Evolutionary conservation across 352 stramenopile species (phyloP), one percentile per base, ranked within the genome.

Genomic region (Pythium rhizo-oryzae): DNA sequence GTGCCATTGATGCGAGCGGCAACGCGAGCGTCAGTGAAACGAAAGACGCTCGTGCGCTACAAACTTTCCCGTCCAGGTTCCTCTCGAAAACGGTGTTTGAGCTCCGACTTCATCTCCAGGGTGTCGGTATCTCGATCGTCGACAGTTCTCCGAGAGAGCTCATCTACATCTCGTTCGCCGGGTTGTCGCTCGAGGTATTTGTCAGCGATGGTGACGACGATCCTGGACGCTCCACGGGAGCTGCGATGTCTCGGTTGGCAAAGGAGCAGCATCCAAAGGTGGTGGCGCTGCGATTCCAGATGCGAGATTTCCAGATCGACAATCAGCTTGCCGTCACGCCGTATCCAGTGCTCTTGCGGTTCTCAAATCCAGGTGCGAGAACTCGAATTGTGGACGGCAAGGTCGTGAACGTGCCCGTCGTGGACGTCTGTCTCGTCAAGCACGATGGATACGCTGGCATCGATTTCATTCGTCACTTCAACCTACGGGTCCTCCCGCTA

Each of bases 381-480:
- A 82, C 75, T 28, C 75, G 75, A 18, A 71, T 79, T 61, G 63
- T 89, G 9, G 80, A 90, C 25, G 78, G 80, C 9, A 79, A 89
- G 67, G 70, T 76, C 15, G 55, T 82, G 47, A 89, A 62, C 18
- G 77, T 88, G 47, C 89, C 89, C n/a, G 87, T 87, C 13, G 51
- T 96, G 25, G 79, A 95, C 47, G 43, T 94, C 11, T 81, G 75
- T 16, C 62, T 96, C 8, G 87, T 94, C n/a, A 93, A 93, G 59
- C 85, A 96, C 47, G 87, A 94, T 37, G 85, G 91, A 46, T 95
- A 96, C 61, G 79, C 85, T 15, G 87, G 89, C 4, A 93, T 96
- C 70, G 77, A 96, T 39, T 96, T 96, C 43, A 93, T 96, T 44
- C 81, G 84, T 8, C 87, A 95, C 60, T 94, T 96, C 52, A 93